Conservation (phyloP, 2,329 filamentous ascomycete genomes). For the Penicillium sp. region DNA sequence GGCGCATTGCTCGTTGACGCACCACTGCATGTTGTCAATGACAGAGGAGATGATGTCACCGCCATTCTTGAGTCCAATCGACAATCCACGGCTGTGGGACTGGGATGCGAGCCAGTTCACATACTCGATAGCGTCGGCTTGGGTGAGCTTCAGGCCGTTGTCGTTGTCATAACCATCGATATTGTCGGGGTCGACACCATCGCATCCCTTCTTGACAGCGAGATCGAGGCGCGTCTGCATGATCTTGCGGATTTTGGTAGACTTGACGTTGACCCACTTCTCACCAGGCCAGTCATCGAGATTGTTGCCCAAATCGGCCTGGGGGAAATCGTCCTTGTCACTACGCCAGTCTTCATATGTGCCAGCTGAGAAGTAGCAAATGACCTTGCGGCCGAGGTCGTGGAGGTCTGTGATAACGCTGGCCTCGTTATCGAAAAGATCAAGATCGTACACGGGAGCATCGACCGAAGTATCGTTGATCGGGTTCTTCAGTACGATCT, state of each 20-base stretch:
- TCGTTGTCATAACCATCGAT: constrained; percentile 67
- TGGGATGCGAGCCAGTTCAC: constrained; percentile 61
- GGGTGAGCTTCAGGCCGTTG: constrained; percentile 62
- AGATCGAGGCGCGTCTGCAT: constrained; percentile 63
- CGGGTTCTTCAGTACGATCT: constrained; percentile 57
- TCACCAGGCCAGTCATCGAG: constrained; percentile 68
- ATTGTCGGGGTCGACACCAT: constrained; percentile 72
- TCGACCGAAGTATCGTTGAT: constrained; percentile 49
- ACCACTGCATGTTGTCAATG: constrained; percentile 60
- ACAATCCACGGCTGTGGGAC: constrained; percentile 57
- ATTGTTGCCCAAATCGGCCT: constrained; percentile 57
- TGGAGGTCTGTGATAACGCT: constrained; percentile 53
- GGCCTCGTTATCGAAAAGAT: constrained; percentile 57
- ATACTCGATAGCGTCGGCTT: constrained; percentile 59
- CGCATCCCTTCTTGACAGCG: constrained; percentile 63
- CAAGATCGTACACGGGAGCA: constrained; percentile 63
- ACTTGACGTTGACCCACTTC: constrained; percentile 64
- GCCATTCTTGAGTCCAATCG: constrained; percentile 70
- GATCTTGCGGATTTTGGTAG: constrained; percentile 61
- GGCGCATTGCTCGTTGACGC: constrained; percentile 70
- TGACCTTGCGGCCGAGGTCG: constrained; percentile 58
- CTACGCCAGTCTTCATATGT: constrained; percentile 65
- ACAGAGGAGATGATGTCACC: constrained; percentile 58
- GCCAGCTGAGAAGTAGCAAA: constrained; percentile 76
- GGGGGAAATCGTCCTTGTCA: constrained; percentile 58